phyloP scores from a whole-genome alignment of 2,329 filamentous ascomycete species.

The Periconia digitata region DNA sequence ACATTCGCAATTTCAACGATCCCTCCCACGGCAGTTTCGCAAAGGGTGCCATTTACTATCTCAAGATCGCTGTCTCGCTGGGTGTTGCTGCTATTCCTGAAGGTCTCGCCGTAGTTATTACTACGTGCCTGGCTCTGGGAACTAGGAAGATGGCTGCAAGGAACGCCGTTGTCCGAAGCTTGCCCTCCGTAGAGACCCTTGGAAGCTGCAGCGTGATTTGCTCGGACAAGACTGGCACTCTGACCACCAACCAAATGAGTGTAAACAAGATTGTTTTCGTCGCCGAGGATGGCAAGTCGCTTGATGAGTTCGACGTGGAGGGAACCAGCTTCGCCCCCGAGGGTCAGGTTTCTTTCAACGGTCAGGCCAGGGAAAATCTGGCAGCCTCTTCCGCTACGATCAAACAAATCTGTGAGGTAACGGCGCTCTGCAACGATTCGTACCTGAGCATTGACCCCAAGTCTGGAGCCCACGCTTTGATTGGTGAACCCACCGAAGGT shows the following conservation, averaged over 20 bases:
- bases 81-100: constrained; percentile 98
- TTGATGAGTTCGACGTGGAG: constrained; percentile 87
- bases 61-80: constrained; percentile 98
- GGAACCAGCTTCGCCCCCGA: constrained; percentile 90
- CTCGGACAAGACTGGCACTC: constrained; percentile 97
- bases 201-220: constrained; percentile 99
- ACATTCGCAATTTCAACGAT: constrained; percentile 95
- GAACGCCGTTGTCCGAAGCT: constrained; percentile 93
- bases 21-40: constrained; percentile 89
- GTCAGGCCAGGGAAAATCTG: constrained; percentile 68
- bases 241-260: constrained; percentile 99
- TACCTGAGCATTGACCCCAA: constrained; percentile 79
- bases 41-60: constrained; percentile 98
- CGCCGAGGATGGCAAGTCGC: constrained; percentile 67
- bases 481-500: constrained; percentile 95
- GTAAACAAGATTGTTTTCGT: constrained; percentile 91
- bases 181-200: constrained; percentile 95
- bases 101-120: constrained; percentile 96
- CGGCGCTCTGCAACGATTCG: constrained; percentile 85
- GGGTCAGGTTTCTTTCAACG: constrained; percentile 70
- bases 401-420: constrained; percentile 71
- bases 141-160: constrained; percentile 99
- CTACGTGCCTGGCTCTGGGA: constrained; percentile 93
- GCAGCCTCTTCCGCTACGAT: constrained; percentile 74
- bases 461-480: constrained; percentile 71